Evolutionary conservation across 345 rosid genomes (phyloP).

Genomic region (Camelina neglecta): DNA sequence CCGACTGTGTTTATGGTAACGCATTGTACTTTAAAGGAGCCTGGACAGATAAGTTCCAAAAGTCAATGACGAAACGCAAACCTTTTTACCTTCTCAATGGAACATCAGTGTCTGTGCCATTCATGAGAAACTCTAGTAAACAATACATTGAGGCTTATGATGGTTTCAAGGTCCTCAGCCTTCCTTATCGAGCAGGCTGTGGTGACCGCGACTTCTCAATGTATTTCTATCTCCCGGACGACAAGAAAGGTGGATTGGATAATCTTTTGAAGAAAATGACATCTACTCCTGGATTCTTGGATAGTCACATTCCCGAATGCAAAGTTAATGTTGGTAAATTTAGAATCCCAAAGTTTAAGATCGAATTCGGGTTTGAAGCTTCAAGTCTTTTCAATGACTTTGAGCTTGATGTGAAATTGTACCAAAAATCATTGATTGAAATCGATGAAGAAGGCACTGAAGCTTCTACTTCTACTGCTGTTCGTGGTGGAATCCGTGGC

Average conservation of each 20-base stretch:
- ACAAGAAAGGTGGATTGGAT: background rate
- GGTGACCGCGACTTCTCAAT: slow-evolving; percentile 35
- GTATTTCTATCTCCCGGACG: background rate
- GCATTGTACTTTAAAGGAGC: slow-evolving; percentile 53
- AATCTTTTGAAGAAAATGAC: background rate
- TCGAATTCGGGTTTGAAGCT: slow-evolving; percentile 41
- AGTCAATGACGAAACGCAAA: slow-evolving; percentile 27
- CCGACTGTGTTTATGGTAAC: slow-evolving; percentile 44
- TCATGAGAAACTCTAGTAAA: slow-evolving; percentile 36
- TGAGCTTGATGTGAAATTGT: background rate
- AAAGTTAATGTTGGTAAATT: slow-evolving; percentile 24
- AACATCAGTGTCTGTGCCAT: slow-evolving; percentile 33
- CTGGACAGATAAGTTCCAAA: slow-evolving; percentile 38
- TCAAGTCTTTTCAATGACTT: slow-evolving; percentile 27
- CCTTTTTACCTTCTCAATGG: slow-evolving; percentile 41
- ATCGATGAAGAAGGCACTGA: slow-evolving; percentile 52
- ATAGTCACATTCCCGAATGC: slow-evolving; percentile 1
- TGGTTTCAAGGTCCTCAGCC: slow-evolving; percentile 9
- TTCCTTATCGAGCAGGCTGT: slow-evolving; percentile 41
- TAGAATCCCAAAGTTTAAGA: slow-evolving; percentile 27
- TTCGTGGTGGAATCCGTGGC: no score
- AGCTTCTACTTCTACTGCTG: slow-evolving; percentile 41
- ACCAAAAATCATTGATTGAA: slow-evolving; percentile 49
- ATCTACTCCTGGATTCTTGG: slow-evolving; percentile 11
- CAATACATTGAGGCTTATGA: slow-evolving; percentile 10